phyloP scores from a whole-genome alignment of 2,329 filamentous ascomycete species.

The Pseudogymnoascus sp. region DNA sequence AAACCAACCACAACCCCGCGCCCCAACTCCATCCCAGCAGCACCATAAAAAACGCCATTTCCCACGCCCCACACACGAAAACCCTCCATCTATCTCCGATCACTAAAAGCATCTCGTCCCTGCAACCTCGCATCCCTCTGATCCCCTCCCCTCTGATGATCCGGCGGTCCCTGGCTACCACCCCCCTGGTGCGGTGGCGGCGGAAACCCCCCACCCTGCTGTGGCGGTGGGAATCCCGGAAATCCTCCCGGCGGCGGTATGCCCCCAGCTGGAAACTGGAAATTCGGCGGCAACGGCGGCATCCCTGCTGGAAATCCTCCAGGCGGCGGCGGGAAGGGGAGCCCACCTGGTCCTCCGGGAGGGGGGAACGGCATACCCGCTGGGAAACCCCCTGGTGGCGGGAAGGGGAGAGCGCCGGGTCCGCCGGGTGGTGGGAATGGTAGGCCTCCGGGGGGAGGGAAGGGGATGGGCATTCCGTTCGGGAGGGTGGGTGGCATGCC shows the following conservation, averaged over 20 bases:
- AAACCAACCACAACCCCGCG: not conserved
- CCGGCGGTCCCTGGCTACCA: not conserved
- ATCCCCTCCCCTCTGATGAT: not conserved
- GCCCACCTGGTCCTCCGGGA: slow-evolving; percentile 11
- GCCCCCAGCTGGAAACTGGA: slow-evolving; percentile 38
- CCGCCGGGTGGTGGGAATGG: slow-evolving; percentile 37
- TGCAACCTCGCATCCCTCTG: slow-evolving; percentile 2
- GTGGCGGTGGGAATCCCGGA: slow-evolving; percentile 15
- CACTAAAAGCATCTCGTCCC: slow-evolving; percentile 2
- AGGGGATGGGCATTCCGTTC: slow-evolving; percentile 30
- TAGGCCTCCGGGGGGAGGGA: slow-evolving; percentile 28
- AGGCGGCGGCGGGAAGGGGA: slow-evolving; percentile 8
- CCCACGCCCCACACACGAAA: too few relatives aligned
- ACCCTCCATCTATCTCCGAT: slow-evolving; percentile 1
- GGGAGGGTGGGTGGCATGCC: slow-evolving; percentile 23
- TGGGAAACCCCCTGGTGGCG: slow-evolving; percentile 13
- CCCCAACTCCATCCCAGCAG: not conserved
- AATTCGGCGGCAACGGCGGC: slow-evolving; percentile 38
- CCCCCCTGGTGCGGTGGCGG: not conserved
- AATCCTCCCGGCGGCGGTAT: slow-evolving; percentile 30
- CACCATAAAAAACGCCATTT: not conserved
- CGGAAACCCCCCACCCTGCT: not conserved
- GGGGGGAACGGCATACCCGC: slow-evolving; percentile 14
- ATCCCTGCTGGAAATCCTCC: slow-evolving; percentile 10
- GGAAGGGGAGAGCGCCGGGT: slow-evolving; percentile 10